Conservation (phyloP, 2,329 filamentous ascomycete species). For the Tolypocladium guangdongense region DNA sequence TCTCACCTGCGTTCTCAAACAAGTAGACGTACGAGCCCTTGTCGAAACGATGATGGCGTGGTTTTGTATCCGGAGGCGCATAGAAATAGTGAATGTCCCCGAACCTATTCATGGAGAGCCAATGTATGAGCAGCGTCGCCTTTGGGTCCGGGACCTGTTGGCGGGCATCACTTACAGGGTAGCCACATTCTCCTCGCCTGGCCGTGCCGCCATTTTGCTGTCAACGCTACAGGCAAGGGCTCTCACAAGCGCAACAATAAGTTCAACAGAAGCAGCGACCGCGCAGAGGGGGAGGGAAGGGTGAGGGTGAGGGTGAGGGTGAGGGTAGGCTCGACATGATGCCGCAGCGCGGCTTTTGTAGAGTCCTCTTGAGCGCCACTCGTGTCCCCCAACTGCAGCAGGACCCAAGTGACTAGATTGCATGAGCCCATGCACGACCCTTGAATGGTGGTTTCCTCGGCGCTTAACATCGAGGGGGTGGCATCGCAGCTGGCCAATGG, state of each 20-base stretch:
- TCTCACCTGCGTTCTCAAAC: constrained; percentile 60
- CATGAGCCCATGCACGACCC: background rate
- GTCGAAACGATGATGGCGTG: constrained; percentile 71
- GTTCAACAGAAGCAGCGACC: background rate
- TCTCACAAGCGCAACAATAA: background rate
- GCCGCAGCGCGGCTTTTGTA: constrained; percentile 12
- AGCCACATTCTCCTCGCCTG: constrained; percentile 39
- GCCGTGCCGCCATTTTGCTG: constrained; percentile 29
- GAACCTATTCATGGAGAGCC: constrained; percentile 40
- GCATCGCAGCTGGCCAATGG: background rate
- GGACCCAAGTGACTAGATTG: background rate
- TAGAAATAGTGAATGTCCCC: constrained; percentile 74
- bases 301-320: background rate
- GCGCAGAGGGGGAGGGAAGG: background rate
- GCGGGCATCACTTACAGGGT: constrained; percentile 31
- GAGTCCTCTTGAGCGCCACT: background rate
- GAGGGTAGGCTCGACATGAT: background rate
- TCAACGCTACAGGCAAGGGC: background rate
- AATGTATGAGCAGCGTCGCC: background rate
- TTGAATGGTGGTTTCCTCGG: background rate
- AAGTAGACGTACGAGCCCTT: constrained; percentile 72
- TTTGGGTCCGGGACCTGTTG: background rate
- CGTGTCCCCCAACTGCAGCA: background rate
- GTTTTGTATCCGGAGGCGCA: constrained; percentile 51
- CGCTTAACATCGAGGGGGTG: background rate